phyloP scores from a whole-genome alignment of 371 early-diverging fungal genomes.

The Zychaea mexicana region DNA sequence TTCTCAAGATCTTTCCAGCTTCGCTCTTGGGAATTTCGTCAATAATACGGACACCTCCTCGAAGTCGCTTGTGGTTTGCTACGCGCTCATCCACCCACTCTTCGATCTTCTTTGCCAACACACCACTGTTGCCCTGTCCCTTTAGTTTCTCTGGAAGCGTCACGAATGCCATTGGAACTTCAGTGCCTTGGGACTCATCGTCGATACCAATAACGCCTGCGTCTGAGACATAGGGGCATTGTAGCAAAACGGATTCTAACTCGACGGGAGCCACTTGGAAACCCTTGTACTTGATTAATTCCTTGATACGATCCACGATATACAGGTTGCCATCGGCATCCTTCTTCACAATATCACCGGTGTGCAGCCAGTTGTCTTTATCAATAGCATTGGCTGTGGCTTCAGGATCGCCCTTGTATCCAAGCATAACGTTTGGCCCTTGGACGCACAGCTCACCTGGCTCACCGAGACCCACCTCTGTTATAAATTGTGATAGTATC shows the following conservation, averaged over 20 bases:
- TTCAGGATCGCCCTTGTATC: conserved; percentile 66
- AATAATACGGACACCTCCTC: conserved; percentile 76
- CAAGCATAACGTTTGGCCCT: conserved; percentile 50
- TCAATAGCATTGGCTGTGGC: conserved; percentile 73
- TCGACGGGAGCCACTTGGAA: conserved; percentile 61
- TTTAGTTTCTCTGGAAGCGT: conserved; percentile 41
- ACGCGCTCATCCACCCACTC: conserved; percentile 65
- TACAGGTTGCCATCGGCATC: conserved; percentile 62
- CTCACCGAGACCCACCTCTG: conserved; percentile 66
- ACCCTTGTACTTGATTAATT: conserved; percentile 79
- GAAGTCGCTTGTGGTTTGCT: conserved; percentile 69
- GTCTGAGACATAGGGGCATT: conserved; percentile 71
- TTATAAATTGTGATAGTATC: too few species aligned
- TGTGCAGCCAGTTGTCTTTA: conserved; percentile 77
- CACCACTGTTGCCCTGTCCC: conserved; percentile 22
- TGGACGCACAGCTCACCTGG: conserved; percentile 71
- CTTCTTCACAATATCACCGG: conserved; percentile 79
- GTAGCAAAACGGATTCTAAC: conserved; percentile 75
- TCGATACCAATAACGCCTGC: conserved; percentile 71
- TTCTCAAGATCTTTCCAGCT: conserved; percentile 79
- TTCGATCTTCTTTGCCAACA: conserved; percentile 47
- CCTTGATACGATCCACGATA: conserved; percentile 73
- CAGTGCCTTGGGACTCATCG: conserved; percentile 59
- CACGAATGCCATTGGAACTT: conserved; percentile 78
- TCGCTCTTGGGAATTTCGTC: conserved; percentile 75